Percentiles rank a stretch among this genome's conserved stretches.
phyloP scores from a whole-genome alignment of 1,284 basidiomycete genomes.

The Trichosporon ovoides region DNA sequence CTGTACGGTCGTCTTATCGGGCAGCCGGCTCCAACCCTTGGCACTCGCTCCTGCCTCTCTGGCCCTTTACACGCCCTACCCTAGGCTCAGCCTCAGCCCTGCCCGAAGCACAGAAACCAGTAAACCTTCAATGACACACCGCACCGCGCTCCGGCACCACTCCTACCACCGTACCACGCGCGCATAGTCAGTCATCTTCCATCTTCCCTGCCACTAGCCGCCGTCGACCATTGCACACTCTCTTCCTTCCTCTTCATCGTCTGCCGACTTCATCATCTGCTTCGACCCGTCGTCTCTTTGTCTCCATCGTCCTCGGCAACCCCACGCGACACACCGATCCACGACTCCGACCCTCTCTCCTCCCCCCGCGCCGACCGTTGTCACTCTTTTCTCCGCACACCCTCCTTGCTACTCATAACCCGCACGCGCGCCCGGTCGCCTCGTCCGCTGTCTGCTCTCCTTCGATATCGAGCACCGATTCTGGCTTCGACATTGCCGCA shows the following conservation, averaged over 20 bases:
- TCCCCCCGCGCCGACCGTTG: slow-evolving; percentile 10
- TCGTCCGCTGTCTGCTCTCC: not conserved
- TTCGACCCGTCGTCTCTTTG: not conserved
- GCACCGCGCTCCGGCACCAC: no score
- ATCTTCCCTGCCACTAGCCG: not conserved
- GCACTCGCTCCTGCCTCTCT: no score
- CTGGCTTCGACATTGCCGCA: not conserved
- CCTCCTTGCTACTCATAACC: not conserved
- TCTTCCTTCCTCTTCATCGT: not conserved
- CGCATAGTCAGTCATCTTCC: no score
- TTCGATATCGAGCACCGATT: not conserved
- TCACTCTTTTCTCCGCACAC: slow-evolving; percentile 14
- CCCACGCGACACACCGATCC: not conserved
- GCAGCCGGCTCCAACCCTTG: no score
- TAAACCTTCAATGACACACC: not conserved
- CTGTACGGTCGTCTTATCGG: no score
- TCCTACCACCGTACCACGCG: no score
- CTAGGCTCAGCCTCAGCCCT: not conserved
- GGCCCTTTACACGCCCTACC: no score
- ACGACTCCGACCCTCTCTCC: not conserved
- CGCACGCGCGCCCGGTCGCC: not conserved
- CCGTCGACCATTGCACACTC: not conserved
- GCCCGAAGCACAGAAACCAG: slow-evolving; percentile 3
- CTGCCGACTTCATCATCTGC: not conserved
- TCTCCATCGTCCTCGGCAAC: not conserved